Base-by-base conservation (phyloP, 805 yeast genomes). In the Nakazawaea ernobii region DNA sequence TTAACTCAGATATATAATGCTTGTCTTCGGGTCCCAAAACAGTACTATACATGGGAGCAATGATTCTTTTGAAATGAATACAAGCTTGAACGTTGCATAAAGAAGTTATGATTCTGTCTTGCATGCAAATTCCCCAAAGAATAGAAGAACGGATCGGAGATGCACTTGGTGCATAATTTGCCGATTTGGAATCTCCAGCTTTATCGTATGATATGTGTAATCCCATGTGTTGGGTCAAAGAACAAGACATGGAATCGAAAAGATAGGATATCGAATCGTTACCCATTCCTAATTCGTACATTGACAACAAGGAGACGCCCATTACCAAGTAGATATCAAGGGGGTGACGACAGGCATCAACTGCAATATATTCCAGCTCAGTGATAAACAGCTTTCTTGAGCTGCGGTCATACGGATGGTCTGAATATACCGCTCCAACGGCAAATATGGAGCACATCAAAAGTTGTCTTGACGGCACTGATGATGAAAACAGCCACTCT, bases 161-260 rank as follows among this genome's bases (percentile, higher is more conserved):
- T 1, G 51, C 45, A 32, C 48, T 53, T 10, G 61, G 63, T 10
- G 62, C 61, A 49, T 51, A 58, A 13, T 40, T 43, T 9, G 51
- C 53, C 1, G 59, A 53, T 15, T 51, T 37, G 1, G 55, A 49
- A 29, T 55, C 49, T 10, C 53, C 53, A 15, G 56, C 57, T 35
- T 59, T 29, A n/a, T 48, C 50, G 24, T 48, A 51, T 28, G 43
- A 30, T 27, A 64, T 63, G 42, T 64, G 68, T 24, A 56, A 49
- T 2, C 68, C 68, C 60, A 64, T 56, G 43, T 65, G 68, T 46
- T 65, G 69, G 1, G 66, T 54, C 24, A 63, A 45, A 4, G 67
- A 54, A 33, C 68, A 63, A 1, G 64, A 59, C 54, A 65, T 59
- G 1, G 67, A 58, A 8, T 58, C 51, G 29, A 56, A 58, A 6